Evolutionary conservation across 345 rosid species (phyloP).

Genomic region (Moricandia moricandioides): DNA sequence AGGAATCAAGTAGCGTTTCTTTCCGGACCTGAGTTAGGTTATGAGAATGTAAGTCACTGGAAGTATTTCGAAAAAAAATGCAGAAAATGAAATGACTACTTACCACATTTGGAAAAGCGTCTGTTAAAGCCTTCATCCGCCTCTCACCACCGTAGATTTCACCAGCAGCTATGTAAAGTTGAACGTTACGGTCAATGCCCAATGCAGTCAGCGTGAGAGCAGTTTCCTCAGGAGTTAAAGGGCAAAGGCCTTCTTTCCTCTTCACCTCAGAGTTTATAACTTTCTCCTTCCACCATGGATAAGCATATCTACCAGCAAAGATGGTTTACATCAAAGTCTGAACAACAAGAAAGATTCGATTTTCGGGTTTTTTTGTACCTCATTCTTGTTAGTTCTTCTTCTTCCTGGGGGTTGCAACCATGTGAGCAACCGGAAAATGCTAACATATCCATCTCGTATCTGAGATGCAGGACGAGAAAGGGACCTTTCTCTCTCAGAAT

Average conservation of each 20-base stretch:
- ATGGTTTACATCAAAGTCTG: conserved; percentile 6
- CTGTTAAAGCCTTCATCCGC: conserved; percentile 61
- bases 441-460: conserved; percentile 98
- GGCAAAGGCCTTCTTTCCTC: conserved; percentile 90
- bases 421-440: conserved; percentile 96
- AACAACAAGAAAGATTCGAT: conserved; percentile 5
- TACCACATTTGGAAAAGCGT: conserved; percentile 83
- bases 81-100: conserved; percentile 28
- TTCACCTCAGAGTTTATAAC: conserved; percentile 74
- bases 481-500: conserved; percentile 83
- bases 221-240: conserved; percentile 96
- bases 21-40: conserved; percentile 66
- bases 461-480: conserved; percentile 84
- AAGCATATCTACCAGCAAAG: conserved; percentile 58
- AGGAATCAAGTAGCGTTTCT: conserved; percentile 63
- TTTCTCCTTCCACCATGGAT: conserved; percentile 90
- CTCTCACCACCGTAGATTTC: conserved; percentile 85
- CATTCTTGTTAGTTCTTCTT: conserved; percentile 79
- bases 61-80: not conserved
- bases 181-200: conserved; percentile 74
- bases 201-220: conserved; percentile 69
- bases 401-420: conserved; percentile 78
- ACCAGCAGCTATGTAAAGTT: conserved; percentile 93
- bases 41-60: conserved; percentile 4
- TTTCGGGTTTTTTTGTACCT: conserved; percentile 43